Percentiles rank a stretch among this genome's conserved stretches.
These are phyloP conservation scores for Echria macrotheca DNA, from an alignment of 495 filamentous ascomycete species.

Conservation along the genomic window DNA sequence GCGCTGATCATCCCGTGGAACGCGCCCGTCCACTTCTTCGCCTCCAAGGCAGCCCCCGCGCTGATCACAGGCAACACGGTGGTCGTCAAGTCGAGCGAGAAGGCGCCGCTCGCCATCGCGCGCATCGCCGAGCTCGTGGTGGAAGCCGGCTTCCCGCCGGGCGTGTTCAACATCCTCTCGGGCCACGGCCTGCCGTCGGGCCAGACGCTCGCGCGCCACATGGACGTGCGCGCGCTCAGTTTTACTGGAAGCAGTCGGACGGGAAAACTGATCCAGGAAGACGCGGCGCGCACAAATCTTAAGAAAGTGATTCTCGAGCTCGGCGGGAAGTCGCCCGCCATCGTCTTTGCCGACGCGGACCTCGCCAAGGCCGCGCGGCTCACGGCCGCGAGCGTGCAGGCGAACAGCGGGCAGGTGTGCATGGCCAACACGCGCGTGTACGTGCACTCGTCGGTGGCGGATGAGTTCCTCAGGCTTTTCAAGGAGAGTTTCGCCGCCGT, in stretches of 20 bases:
- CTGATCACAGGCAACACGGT: constrained; percentile 82
- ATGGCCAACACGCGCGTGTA: constrained; percentile 75
- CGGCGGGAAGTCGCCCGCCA: constrained; percentile 70
- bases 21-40: constrained; percentile 75
- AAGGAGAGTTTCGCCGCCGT: constrained; percentile 53
- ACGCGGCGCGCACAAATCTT: constrained; percentile 44
- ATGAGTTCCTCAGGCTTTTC: constrained; percentile 53
- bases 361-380: constrained; percentile 64
- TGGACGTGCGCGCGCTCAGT: constrained; percentile 48
- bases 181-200: constrained; percentile 50
- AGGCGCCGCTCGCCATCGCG: constrained; percentile 75
- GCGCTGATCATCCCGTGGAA: constrained; percentile 94
- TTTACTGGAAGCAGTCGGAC: constrained; percentile 53
- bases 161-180: constrained; percentile 53
- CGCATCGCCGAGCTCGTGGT: constrained; percentile 44
- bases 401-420: constrained; percentile 71
- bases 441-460: constrained; percentile 54
- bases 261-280: constrained; percentile 37
- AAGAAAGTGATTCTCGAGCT: constrained; percentile 80
- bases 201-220: constrained; percentile 46
- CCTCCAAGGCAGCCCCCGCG: constrained; percentile 85
- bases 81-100: constrained; percentile 83
- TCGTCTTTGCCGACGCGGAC: constrained; percentile 67
- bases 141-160: constrained; percentile 53
- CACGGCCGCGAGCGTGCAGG: constrained; percentile 67